Conservation (phyloP, 2,329 filamentous ascomycete species). For the Fusarium sp. region DNA sequence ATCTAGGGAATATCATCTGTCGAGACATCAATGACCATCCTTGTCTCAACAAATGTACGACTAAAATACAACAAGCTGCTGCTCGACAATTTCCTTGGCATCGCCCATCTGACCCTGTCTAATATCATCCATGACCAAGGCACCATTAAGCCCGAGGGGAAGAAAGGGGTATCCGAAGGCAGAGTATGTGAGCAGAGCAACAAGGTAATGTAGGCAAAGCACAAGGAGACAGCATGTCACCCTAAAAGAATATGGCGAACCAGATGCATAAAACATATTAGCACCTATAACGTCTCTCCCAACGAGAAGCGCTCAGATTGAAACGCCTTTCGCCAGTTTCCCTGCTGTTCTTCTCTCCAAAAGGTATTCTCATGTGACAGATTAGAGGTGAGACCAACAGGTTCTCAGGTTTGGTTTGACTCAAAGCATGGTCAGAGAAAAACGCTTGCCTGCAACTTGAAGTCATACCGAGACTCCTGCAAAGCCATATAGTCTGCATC, state of each 20-base stretch:
- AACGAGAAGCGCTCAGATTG: conserved; percentile 22
- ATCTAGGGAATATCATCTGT: conserved; percentile 44
- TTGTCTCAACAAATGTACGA: conserved; percentile 48
- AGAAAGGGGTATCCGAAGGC: conserved; percentile 44
- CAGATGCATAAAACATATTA: conserved; percentile 40
- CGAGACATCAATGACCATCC: conserved; percentile 48
- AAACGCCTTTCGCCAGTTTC: conserved; percentile 33
- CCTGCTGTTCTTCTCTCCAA: conserved; percentile 38
- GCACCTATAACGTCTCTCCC: conserved; percentile 30
- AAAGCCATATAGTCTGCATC: conserved; percentile 47
- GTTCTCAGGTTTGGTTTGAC: conserved; percentile 9
- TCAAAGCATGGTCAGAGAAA: conserved; percentile 14
- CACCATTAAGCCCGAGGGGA: conserved; percentile 45
- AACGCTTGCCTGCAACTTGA: conserved; percentile 27
- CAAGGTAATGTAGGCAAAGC: conserved; percentile 22
- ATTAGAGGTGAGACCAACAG: conserved; percentile 24
- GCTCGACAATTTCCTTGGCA: conserved; percentile 43
- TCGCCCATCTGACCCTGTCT: conserved; percentile 49
- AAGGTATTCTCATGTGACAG: conserved; percentile 25
- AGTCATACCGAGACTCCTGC: conserved; percentile 33
- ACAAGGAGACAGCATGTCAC: conserved; percentile 29
- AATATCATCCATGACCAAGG: conserved; percentile 47
- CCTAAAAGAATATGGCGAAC: conserved; percentile 46
- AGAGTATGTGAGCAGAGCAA: conserved; percentile 41
- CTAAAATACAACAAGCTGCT: conserved; percentile 55